A percentile compares a stretch with the other conserved stretches of the same genome.
Conservation (phyloP, 1,284 basidiomycete species). For the Wallemia hederae region DNA sequence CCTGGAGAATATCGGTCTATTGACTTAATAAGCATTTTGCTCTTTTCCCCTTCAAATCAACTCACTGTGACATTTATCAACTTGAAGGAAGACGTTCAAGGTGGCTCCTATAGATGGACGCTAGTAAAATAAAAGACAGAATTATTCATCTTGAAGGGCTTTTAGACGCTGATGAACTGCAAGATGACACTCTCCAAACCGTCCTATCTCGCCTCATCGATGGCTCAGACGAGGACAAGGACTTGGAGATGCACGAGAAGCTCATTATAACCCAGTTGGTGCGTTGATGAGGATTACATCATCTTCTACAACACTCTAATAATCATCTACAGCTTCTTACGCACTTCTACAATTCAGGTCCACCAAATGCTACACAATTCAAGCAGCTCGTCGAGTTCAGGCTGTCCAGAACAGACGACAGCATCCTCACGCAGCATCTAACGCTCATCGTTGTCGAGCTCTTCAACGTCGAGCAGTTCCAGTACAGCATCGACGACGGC, state of each 20-base stretch:
- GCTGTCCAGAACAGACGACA: neutral
- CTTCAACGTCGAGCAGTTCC: neutral
- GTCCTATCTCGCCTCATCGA: neutral
- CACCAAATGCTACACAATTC: neutral
- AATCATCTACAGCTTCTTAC: neutral
- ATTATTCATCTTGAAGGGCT: neutral
- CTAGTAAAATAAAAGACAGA: neutral
- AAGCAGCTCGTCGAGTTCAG: neutral
- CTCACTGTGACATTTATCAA: neutral
- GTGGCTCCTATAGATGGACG: neutral
- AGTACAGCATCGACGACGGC: neutral
- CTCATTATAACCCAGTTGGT: neutral
- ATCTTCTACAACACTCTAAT: neutral
- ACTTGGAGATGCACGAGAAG: neutral
- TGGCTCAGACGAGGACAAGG: neutral
- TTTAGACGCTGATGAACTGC: neutral
- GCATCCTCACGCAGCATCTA: neutral
- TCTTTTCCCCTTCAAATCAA: neutral
- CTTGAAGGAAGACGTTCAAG: neutral
- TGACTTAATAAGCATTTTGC: neutral
- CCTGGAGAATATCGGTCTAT: conserved; percentile 3
- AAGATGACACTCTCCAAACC: neutral
- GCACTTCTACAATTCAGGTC: neutral
- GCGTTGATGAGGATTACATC: neutral
- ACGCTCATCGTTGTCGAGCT: neutral